These are phyloP conservation scores for Chlamydomonas applanata DNA, from an alignment of 139 green algal genomes.

Conservation along the genomic window DNA sequence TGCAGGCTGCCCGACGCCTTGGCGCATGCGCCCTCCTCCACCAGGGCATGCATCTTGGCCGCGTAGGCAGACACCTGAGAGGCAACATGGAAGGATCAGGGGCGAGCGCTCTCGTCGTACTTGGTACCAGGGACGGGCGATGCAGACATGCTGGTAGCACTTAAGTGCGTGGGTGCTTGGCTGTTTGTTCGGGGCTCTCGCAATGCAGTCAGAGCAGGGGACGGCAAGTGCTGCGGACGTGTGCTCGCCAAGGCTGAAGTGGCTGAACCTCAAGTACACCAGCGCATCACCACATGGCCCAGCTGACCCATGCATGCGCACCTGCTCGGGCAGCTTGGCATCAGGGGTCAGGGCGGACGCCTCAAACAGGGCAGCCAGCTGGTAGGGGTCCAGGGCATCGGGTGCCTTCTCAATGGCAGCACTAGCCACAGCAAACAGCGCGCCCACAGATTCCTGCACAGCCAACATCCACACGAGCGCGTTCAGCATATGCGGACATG, in stretches of 20 bases:
- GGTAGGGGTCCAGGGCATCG: constrained; percentile 25
- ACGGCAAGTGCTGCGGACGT: too few relatives aligned
- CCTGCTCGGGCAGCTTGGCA: constrained; percentile 31
- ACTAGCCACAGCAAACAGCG: constrained; percentile 33
- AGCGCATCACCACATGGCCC: too few relatives aligned
- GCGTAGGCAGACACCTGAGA: constrained; percentile 35
- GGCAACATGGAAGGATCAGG: too few relatives aligned
- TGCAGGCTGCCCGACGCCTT: constrained; percentile 10
- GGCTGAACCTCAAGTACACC: neutral
- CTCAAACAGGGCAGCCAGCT: constrained; percentile 31
- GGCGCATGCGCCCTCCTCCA: constrained; percentile 18
- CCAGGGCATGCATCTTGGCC: constrained; percentile 44
- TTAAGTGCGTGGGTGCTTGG: too few relatives aligned
- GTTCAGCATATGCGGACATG: neutral
- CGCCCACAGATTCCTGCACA: constrained; percentile 21
- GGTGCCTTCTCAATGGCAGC: constrained; percentile 38
- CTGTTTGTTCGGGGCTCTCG: too few relatives aligned
- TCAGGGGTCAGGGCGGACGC: constrained; percentile 19
- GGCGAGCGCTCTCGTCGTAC: too few relatives aligned
- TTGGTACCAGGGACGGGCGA: too few relatives aligned
- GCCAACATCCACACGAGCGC: neutral
- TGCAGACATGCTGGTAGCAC: too few relatives aligned
- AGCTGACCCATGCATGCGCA: constrained; percentile 9
- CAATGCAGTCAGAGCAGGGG: too few relatives aligned
- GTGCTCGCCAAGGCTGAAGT: too few relatives aligned